A percentile compares a stretch with the other conserved stretches of the same genome.
Conservation (phyloP, 2,329 filamentous ascomycete genomes). For the Pezicula radicicola region DNA sequence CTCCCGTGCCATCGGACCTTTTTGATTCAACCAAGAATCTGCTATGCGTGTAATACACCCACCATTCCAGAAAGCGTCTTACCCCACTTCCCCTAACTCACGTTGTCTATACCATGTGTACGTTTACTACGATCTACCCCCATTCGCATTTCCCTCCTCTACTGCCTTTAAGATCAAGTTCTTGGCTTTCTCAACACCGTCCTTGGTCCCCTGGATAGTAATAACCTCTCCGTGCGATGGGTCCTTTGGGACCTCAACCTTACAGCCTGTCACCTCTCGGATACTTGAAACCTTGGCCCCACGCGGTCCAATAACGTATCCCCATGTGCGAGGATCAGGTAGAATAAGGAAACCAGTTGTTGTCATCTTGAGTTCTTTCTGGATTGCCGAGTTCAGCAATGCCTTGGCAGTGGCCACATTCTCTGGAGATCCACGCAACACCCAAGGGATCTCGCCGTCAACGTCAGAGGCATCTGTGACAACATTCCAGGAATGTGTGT, state of each 20-base stretch:
- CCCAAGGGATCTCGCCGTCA: constrained; percentile 80
- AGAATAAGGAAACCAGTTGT: constrained; percentile 85
- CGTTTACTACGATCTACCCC: neutral
- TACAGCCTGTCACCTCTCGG: constrained; percentile 86
- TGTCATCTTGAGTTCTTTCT: constrained; percentile 65
- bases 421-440: constrained; percentile 75
- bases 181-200: constrained; percentile 82
- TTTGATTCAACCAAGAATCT: too few species aligned
- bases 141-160: constrained; percentile 46
- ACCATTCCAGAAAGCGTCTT: too few species aligned
- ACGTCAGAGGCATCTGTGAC: constrained; percentile 54
- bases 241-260: constrained; percentile 87
- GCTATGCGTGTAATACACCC: too few species aligned
- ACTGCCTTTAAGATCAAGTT: constrained; percentile 87
- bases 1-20: too few species aligned
- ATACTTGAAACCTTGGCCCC: constrained; percentile 92
- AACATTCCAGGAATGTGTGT: constrained; percentile 80
- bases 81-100: too few species aligned
- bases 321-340: constrained; percentile 84
- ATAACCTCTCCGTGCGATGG: constrained; percentile 78
- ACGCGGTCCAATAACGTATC: constrained; percentile 83
- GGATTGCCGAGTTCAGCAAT: constrained; percentile 68
- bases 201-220: constrained; percentile 76
- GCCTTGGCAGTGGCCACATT: constrained; percentile 79
- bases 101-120: too few species aligned